Base-by-base conservation (phyloP, 169 alveolate species). In the Besnoitia besnoiti region DNA sequence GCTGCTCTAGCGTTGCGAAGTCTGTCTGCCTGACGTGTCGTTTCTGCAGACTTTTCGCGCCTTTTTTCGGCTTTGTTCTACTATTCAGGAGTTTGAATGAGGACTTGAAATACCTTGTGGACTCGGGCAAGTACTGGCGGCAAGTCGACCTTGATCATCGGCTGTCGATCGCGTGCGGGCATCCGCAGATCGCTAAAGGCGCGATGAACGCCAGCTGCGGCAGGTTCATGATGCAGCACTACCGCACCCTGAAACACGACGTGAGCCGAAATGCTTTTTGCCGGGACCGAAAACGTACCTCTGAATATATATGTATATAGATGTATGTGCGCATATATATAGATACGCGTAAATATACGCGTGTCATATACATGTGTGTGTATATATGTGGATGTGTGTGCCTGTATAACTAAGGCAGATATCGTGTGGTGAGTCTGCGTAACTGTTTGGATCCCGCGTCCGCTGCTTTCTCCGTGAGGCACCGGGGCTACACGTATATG, bases 71-170 rank as follows among this genome's bases (percentile, higher is more conserved):
- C n/a, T n/a, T n/a, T n/a, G n/a, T n/a, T n/a, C 37, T 61, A 30
- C 77, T n/a, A 8, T 42, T 67, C 80, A 67, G 80, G 80, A 67
- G 80, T 42, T 35, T 67, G 44, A 35, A 67, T 42, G 80, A 30
- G 40, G 80, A 67, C 44, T n/a, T 67, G 80, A 30, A 67, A 42
- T 67, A 67, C 19, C n/a, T 67, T 37, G 0, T 67, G n/a, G 39
- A 30, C 44, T 37, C 80, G 44, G n/a, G n/a, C 47, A 67, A 67
- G 44, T 67, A 67, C 80, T 67, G 80, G 80, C 19, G 42, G n/a
- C 80, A 67, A 35, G 80, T 42, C 10, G 80, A 67, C 44, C 44
- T 67, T 10, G 80, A 67, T 35, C 80, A 33, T 10, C 80, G 80
- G 30, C 44, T 67, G 44, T 19, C 80, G 4, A 19, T 67, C 19